Evolutionary conservation across 108 stramenopile genomes (phyloP), one percentile per base, ranked within the genome.

Genomic region (Fragilaria crotonensis): DNA sequence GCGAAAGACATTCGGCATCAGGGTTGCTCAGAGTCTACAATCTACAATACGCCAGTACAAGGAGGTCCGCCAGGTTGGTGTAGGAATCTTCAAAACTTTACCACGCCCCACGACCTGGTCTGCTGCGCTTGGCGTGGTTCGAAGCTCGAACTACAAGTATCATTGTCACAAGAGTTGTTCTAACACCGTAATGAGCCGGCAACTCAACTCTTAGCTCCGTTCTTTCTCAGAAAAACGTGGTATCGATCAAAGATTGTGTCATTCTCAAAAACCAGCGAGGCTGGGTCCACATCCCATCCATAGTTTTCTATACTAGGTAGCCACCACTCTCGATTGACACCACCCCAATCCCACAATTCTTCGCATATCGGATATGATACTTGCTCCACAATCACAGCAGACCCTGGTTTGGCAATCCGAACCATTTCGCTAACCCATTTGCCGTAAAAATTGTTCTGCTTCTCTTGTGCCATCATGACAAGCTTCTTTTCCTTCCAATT

Each of bases 341-440:
- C 62, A 22, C 62, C 62, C 53, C 62, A 53, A 20, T 63, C 62
- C n/a, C 14, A 31, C n/a, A 25, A 31, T 3, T 3, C 17, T 14
- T 23, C 28, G 36, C 62, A 63, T 9, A 30, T 17, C 14, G 62
- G 62, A 14, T 54, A 54, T 3, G 54, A 59, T 5, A 63, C 62
- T 17, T 50, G 49, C 19, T 50, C 49, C 14, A 44, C 41, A 44
- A 44, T 44, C 9, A 44, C 41, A 44, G 41, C 14, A 9, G 9
- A 14, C 9, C 41, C 41, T 9, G 41, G 41, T 17, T 44, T 44
- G 68, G 77, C 71, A 48, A 78, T 73, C 1, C 77, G 77, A 30
- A 78, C 52, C 77, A 78, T 64, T 31, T 73, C 48, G 1, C 9
- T 21, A 1, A 73, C 57, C 77, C 77, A 78, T 19, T 17, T 20